These are phyloP conservation scores for Harringtonia lauricola DNA, from an alignment of 2,329 filamentous ascomycete genomes.

Conservation along the genomic window DNA sequence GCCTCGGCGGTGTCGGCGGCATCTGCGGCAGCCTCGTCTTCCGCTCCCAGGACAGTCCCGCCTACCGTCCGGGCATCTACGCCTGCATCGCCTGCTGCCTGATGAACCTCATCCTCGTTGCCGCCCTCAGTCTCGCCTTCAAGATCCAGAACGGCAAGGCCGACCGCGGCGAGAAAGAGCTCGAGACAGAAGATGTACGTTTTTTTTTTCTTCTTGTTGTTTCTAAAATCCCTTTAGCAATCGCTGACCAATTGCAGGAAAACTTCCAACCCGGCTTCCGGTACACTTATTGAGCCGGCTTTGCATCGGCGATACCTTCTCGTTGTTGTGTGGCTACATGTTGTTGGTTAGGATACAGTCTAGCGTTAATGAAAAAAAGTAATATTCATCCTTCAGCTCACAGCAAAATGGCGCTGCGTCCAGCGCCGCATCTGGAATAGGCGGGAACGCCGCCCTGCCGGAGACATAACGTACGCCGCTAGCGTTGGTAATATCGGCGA, in stretches of 20 bases:
- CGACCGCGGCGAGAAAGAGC: conserved; percentile 38
- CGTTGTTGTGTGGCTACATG: too few relatives aligned
- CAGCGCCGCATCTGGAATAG: too few relatives aligned
- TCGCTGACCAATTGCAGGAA: conserved; percentile 16
- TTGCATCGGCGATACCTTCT: background rate
- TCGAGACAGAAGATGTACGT: conserved; percentile 30
- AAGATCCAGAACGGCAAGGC: conserved; percentile 35
- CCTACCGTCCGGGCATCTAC: conserved; percentile 43
- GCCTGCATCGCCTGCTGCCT: conserved; percentile 40
- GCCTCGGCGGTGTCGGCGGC: conserved; percentile 66
- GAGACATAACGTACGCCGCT: too few relatives aligned
- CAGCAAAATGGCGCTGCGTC: too few relatives aligned
- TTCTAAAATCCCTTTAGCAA: background rate
- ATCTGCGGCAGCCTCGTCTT: conserved; percentile 69
- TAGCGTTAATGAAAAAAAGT: too few relatives aligned
- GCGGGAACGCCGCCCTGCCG: too few relatives aligned
- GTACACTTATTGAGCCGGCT: conserved; percentile 28
- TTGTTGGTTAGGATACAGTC: too few relatives aligned
- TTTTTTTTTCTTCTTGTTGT: too few relatives aligned
- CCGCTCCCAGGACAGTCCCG: conserved; percentile 40
- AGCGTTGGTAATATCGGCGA: too few relatives aligned
- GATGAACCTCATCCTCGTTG: conserved; percentile 34
- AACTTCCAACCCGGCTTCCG: conserved; percentile 28
- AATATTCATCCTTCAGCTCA: too few relatives aligned
- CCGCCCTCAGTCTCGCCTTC: conserved; percentile 28